Evolutionary conservation across 768 basidiomycete species (phyloP).

Genomic region (Rhizopogon sp.): DNA sequence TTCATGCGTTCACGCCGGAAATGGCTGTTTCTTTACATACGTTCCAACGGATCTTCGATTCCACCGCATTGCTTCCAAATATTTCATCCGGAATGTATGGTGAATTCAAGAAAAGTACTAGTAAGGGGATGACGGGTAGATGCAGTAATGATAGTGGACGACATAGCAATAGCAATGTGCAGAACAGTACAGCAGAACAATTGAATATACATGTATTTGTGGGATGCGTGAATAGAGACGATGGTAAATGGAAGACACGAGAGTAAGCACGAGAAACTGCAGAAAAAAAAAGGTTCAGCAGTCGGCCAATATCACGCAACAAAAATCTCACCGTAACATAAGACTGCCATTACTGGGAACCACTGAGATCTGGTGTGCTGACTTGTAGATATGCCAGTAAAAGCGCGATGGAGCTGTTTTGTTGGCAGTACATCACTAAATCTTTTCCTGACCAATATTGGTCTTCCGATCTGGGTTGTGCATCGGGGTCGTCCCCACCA

Average conservation of each 20-base stretch:
- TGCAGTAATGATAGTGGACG: slow-evolving; percentile 22
- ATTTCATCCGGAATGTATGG: slow-evolving; percentile 8
- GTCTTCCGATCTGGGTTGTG: slow-evolving; percentile 35
- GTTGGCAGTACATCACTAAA: slow-evolving; percentile 77
- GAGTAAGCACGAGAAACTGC: slow-evolving; percentile 14
- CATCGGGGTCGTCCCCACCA: slow-evolving; percentile 25
- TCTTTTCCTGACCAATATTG: slow-evolving; percentile 78
- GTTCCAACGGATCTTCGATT: no score
- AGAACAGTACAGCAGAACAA: slow-evolving; percentile 17
- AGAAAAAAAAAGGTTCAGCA: slow-evolving; percentile 15
- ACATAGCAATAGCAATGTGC: slow-evolving; percentile 19
- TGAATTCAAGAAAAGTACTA: slow-evolving; percentile 10
- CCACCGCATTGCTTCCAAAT: not conserved
- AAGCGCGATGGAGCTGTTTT: slow-evolving; percentile 81
- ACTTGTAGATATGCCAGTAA: slow-evolving; percentile 64
- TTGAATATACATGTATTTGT: slow-evolving; percentile 25
- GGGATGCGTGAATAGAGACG: slow-evolving; percentile 18
- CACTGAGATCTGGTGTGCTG: slow-evolving; percentile 35
- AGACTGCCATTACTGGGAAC: slow-evolving; percentile 18
- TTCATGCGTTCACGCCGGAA: not conserved
- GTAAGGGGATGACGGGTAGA: slow-evolving; percentile 5
- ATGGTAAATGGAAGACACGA: slow-evolving; percentile 21
- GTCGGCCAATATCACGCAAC: not conserved
- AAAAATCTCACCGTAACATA: slow-evolving; percentile 17
- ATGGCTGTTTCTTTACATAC: not conserved